phyloP scores from a whole-genome alignment of 73 alveolate genomes.

The Halteria grandinella region DNA sequence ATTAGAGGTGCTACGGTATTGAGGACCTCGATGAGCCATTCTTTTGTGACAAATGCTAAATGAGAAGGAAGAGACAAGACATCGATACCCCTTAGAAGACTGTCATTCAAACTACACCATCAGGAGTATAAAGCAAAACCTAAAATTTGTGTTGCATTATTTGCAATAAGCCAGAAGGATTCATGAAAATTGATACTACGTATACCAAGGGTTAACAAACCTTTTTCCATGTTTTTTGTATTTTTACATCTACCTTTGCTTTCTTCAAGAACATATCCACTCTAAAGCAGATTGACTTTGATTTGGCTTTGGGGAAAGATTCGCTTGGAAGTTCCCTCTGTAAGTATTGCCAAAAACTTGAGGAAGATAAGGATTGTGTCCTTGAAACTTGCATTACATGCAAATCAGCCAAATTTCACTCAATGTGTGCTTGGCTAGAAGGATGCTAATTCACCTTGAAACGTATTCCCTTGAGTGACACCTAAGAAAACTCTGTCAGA shows the following conservation, averaged over 20 bases:
- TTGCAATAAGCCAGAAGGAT: slow-evolving; percentile 30
- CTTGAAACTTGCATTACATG: not conserved
- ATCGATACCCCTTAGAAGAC: too few species aligned
- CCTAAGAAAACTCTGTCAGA: not conserved
- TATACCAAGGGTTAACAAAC: not conserved
- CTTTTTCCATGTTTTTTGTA: slow-evolving; percentile 24
- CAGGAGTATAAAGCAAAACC: not conserved
- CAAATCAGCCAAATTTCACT: slow-evolving; percentile 20
- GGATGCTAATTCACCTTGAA: slow-evolving; percentile 11
- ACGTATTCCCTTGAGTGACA: not conserved
- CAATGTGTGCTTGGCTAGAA: slow-evolving; percentile 42
- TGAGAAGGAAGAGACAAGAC: slow-evolving; percentile 19
- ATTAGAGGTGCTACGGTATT: slow-evolving; percentile 56
- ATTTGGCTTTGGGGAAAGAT: not conserved
- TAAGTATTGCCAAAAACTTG: slow-evolving; percentile 3
- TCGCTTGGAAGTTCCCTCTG: not conserved
- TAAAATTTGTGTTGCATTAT: slow-evolving; percentile 10
- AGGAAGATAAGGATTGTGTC: slow-evolving; percentile 4
- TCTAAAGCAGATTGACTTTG: slow-evolving; percentile 7
- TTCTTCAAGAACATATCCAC: not conserved
- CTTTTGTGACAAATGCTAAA: slow-evolving; percentile 31
- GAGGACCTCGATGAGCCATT: slow-evolving; percentile 40
- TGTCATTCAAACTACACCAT: too few species aligned
- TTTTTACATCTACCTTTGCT: not conserved
- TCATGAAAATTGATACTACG: slow-evolving; percentile 13